Evolutionary conservation across 2,329 filamentous ascomycete species (phyloP).

Genomic region (Tympanopsis confertula): DNA sequence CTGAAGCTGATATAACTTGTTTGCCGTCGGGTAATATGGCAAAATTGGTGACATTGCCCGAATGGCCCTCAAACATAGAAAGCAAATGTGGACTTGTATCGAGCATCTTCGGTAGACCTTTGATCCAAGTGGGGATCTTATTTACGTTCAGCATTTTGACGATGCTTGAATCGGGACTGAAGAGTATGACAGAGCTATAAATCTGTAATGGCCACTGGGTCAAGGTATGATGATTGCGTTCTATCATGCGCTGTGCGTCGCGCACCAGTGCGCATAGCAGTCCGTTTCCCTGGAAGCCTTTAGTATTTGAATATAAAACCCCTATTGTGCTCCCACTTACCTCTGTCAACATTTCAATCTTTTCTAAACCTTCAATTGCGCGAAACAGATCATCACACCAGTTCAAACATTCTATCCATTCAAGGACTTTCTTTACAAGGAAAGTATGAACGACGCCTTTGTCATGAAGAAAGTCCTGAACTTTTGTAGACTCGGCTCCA

Average conservation of each 20-base stretch:
- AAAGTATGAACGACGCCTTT: constrained; percentile 7
- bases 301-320: constrained; percentile 4
- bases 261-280: constrained; percentile 5
- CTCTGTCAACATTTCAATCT: constrained; percentile 5
- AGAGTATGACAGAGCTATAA: constrained; percentile 8
- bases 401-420: constrained; percentile 15
- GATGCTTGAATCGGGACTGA: constrained; percentile 7
- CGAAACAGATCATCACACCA: constrained; percentile 8
- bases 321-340: constrained; percentile 7
- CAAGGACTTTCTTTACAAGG: constrained; percentile 10
- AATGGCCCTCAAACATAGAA: constrained; percentile 5
- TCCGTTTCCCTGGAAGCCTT: no score
- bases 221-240: constrained; percentile 6
- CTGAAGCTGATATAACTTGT: background rate
- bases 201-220: constrained; percentile 9
- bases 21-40: constrained; percentile 3
- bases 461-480: constrained; percentile 2
- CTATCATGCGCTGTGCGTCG: constrained; percentile 8
- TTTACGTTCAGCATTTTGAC: constrained; percentile 6
- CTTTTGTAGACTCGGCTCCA: constrained; percentile 4
- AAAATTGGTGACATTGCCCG: background rate
- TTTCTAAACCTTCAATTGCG: constrained; percentile 7
- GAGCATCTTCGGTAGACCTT: no score
- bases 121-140: constrained; percentile 6
- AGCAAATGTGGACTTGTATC: no score